Base-by-base conservation (phyloP, 495 filamentous ascomycete species). In the Articulospora tetracladia region DNA sequence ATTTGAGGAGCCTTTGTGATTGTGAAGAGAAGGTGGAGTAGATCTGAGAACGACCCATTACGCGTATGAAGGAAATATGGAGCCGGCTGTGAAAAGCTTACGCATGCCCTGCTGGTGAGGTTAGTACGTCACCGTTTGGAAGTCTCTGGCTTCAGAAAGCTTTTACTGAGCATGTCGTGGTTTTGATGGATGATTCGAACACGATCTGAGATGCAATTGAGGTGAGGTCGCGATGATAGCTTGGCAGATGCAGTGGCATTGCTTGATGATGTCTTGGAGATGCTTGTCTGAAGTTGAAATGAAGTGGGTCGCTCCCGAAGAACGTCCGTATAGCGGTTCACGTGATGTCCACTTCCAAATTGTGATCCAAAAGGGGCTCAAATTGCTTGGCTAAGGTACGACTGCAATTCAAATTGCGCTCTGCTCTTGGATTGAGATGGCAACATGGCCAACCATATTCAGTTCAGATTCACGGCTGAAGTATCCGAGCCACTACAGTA, bases 241-340 rank as follows among this genome's bases (percentile, higher is more conserved):
- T 50, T 50, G 47, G 47, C 47, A 50, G 47, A 50, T 12, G 25
- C 4, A 24, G 6, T 50, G 22, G 47, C 47, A 50, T 25, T 50
- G 47, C 47, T 50, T 50, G 47, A 15, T 44, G 47, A 13, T 50
- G 11, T 50, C 47, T 50, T 50, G 47, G 47, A 50, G 25, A 50
- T 50, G 47, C 47, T 50, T 50, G 47, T 25, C 2, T 50, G 20
- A 23, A 47, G 17, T 47, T 13, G 13, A 32, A 32, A 32, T 32
- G 30, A 32, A 13, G 30, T 32, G 30, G 30, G 30, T 13, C 30
- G 13, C 30, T 32, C 4, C 4, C 30, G 30, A 32, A 32, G 4
- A 4, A 6, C 30, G 6, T 6, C 30, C 30, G 6, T 32, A 32
- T 32, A 32, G 30, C 13, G 30, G 4, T 13, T 32, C 30, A 32